Percentiles rank a stretch among this genome's conserved stretches.
These are phyloP conservation scores for Boletellus sp. DNA, from an alignment of 768 basidiomycete species.

Conservation along the genomic window DNA sequence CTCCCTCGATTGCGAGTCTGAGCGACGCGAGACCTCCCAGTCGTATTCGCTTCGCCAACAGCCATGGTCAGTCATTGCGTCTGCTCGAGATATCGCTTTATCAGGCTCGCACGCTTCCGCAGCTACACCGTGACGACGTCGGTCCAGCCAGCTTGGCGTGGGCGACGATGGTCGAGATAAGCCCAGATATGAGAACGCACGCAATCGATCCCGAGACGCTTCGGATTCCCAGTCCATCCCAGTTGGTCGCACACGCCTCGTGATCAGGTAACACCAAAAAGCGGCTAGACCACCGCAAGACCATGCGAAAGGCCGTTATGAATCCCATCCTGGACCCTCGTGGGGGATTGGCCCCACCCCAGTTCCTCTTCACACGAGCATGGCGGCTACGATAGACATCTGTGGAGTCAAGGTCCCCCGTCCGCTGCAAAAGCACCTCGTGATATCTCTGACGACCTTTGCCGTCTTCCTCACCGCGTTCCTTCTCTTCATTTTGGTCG, in stretches of 20 bases:
- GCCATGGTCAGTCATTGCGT: not conserved
- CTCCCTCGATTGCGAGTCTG: not conserved
- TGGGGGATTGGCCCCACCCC: not conserved
- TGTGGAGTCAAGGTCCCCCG: conserved; percentile 19
- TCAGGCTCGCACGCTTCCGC: no score
- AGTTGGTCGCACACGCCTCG: not conserved
- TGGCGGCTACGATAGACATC: conserved; percentile 14
- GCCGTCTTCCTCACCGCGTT: conserved; percentile 56
- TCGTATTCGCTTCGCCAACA: conserved; percentile 8
- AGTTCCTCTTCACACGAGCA: conserved; percentile 4
- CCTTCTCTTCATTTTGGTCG: conserved; percentile 72
- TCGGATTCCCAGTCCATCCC: not conserved
- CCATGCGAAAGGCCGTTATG: not conserved
- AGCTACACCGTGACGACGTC: no score
- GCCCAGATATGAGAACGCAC: not conserved
- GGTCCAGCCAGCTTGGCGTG: no score
- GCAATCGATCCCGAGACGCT: not conserved
- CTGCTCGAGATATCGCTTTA: no score
- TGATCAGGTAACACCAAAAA: no score
- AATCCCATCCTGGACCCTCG: not conserved
- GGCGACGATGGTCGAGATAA: no score
- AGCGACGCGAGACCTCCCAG: conserved; percentile 1
- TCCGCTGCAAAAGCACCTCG: conserved; percentile 45
- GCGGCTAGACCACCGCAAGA: not conserved
- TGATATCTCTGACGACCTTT: conserved; percentile 46